A percentile compares a stretch with the other conserved stretches of the same genome.
Conservation (phyloP, 768 basidiomycete species). For the Tephrocybe sp. region DNA sequence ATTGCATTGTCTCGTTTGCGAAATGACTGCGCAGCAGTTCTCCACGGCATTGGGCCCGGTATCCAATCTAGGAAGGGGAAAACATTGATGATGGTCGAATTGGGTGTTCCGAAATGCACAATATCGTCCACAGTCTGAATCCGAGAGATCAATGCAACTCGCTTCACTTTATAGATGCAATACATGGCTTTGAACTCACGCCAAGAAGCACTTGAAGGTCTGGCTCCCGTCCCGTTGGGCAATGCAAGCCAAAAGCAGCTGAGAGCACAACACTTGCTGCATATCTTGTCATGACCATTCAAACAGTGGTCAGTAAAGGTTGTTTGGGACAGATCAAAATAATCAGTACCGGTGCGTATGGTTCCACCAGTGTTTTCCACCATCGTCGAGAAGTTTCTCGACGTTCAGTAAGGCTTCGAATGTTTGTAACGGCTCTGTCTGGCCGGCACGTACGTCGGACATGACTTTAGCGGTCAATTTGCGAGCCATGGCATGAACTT, state of each 20-base stretch:
- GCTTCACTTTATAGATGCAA: not conserved
- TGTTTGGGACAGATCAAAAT: not conserved
- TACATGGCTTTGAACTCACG: not conserved
- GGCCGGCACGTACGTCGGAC: not conserved
- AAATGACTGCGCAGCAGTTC: not conserved
- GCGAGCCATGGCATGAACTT: not conserved
- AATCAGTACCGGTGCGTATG: not conserved
- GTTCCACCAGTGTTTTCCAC: not conserved
- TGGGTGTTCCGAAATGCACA: not conserved
- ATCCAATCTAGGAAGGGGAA: not conserved
- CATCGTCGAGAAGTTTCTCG: not conserved
- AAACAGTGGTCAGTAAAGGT: not conserved
- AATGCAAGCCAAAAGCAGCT: not conserved
- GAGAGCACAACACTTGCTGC: not conserved
- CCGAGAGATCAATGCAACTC: not conserved
- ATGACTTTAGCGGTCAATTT: not conserved
- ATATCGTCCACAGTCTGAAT: not conserved
- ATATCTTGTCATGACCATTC: not conserved
- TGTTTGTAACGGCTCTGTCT: not conserved
- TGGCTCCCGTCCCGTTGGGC: not conserved
- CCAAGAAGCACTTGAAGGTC: not conserved
- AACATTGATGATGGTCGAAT: not conserved
- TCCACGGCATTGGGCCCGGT: not conserved
- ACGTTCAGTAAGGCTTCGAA: not conserved
- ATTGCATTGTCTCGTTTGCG: not conserved